phyloP scores from a whole-genome alignment of 83 land plant genomes.

The Picea engelmannii region DNA sequence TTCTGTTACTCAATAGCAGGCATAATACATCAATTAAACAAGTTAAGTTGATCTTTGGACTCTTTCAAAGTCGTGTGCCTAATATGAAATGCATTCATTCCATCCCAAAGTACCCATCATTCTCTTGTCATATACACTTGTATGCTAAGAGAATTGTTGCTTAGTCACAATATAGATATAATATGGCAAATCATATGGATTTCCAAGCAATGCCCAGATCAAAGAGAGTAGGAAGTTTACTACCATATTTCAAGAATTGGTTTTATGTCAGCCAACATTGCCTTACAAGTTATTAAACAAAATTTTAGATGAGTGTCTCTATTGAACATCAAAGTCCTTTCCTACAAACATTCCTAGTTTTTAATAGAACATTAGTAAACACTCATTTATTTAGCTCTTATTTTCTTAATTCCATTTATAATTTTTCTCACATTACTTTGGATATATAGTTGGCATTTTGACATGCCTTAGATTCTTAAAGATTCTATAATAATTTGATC shows the following conservation, averaged over 20 bases:
- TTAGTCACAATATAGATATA: background rate
- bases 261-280: background rate
- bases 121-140: background rate
- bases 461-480: conserved; percentile 65
- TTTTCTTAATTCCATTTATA: background rate
- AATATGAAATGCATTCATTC: background rate
- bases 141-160: background rate
- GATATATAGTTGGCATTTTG: conserved; percentile 47
- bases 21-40: background rate
- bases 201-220: too few species aligned
- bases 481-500: conserved; percentile 58
- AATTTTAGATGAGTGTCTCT: background rate
- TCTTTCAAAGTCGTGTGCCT: background rate
- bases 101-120: background rate
- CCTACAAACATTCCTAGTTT: background rate
- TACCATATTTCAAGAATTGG: background rate
- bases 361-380: background rate
- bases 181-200: too few species aligned
- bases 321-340: background rate
- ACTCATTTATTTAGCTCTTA: background rate
- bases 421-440: background rate
- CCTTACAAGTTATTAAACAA: background rate
- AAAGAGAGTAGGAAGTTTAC: background rate
- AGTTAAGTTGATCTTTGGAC: too few species aligned
- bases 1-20: too few species aligned